phyloP scores from a whole-genome alignment of 169 alveolate species.

The Plasmodium billcollinsi region DNA sequence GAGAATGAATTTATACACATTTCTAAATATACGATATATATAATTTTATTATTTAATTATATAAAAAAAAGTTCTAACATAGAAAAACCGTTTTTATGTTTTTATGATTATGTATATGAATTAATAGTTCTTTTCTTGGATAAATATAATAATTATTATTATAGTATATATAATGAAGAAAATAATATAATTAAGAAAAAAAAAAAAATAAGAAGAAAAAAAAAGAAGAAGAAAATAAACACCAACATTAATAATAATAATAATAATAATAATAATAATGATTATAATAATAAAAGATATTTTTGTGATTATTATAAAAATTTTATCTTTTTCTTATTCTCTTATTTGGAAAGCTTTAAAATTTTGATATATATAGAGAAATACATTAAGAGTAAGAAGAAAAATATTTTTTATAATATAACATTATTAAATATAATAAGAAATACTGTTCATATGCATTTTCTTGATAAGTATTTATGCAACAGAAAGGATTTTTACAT shows the following conservation, averaged over 20 bases:
- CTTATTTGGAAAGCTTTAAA: conserved; percentile 18
- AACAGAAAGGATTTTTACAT: background rate
- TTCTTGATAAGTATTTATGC: background rate
- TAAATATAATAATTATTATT: conserved; percentile 1
- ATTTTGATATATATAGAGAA: conserved; percentile 22
- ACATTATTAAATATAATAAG: conserved; percentile 35
- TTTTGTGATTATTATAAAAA: conserved; percentile 12
- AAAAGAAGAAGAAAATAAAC: too few species aligned
- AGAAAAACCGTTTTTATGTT: conserved; percentile 15
- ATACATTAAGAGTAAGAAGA: conserved; percentile 12
- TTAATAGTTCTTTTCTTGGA: conserved; percentile 3
- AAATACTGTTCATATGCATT: conserved; percentile 41
- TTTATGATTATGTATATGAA: conserved; percentile 58
- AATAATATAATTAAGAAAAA: background rate
- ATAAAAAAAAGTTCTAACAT: conserved; percentile 1
- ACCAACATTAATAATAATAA: too few species aligned
- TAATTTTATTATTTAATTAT: conserved; percentile 18
- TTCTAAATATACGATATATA: conserved; percentile 31
- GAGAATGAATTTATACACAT: conserved; percentile 15
- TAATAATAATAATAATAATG: too few species aligned
- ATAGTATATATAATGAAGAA: too few species aligned
- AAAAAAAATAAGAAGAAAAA: background rate
- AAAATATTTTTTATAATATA: conserved; percentile 15
- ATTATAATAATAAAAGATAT: too few species aligned
- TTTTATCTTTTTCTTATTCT: conserved; percentile 2